These are phyloP conservation scores for Akanthomyces muscarius DNA, from an alignment of 2,329 filamentous ascomycete species.

Conservation along the genomic window DNA sequence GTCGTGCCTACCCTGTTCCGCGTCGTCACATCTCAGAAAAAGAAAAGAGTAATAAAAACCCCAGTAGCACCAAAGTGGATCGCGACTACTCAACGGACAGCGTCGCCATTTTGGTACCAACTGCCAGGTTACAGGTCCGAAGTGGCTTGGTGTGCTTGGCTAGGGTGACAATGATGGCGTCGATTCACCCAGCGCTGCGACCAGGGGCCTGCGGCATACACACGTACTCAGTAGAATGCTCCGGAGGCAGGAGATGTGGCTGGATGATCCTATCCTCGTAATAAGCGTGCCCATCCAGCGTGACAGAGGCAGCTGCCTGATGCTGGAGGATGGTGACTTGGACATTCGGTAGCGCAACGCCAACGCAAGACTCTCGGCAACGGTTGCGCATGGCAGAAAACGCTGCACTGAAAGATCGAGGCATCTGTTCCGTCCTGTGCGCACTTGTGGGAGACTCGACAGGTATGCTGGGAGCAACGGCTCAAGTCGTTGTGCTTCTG, in stretches of 20 bases:
- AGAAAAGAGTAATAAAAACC: background rate
- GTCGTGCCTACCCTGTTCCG: background rate
- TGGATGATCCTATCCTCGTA: background rate
- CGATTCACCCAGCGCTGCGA: background rate
- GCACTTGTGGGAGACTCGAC: background rate
- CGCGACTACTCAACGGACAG: conserved; percentile 7
- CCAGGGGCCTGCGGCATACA: background rate
- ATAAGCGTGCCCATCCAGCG: background rate
- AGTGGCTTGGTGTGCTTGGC: background rate
- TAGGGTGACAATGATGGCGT: background rate
- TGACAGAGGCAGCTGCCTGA: background rate
- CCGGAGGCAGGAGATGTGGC: background rate
- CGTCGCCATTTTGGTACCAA: conserved; percentile 3
- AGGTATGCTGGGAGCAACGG: background rate
- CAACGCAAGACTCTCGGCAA: background rate
- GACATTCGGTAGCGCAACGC: background rate
- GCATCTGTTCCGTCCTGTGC: no score
- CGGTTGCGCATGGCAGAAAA: background rate
- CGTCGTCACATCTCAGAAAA: conserved; percentile 16
- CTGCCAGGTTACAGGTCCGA: background rate
- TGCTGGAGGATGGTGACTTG: background rate
- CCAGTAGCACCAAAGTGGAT: background rate
- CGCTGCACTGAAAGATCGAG: background rate
- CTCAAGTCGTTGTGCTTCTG: background rate
- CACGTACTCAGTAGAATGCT: background rate